A percentile compares a stretch with the other conserved stretches of the same genome.
phyloP scores from a whole-genome alignment of 345 rosid species.

The Acer yangbiense region DNA sequence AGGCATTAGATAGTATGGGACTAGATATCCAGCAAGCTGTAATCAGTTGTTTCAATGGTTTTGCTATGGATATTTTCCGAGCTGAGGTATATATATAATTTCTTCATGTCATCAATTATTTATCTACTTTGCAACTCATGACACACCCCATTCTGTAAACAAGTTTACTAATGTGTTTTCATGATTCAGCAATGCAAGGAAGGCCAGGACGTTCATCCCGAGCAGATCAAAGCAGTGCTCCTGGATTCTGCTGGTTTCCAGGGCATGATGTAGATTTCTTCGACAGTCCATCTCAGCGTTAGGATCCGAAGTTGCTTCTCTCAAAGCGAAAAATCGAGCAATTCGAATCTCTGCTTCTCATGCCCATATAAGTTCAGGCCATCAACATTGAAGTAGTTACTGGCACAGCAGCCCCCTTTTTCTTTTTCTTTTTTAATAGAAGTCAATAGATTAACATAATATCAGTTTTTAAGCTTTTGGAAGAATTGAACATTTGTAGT shows the following conservation, averaged over 20 bases:
- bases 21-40: constrained; percentile 82
- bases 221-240: constrained; percentile 69
- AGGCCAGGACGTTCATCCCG: constrained; percentile 64
- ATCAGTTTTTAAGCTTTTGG: background rate
- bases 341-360: background rate
- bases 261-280: constrained; percentile 30
- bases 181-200: constrained; percentile 67
- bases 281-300: background rate
- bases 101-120: constrained; percentile 5
- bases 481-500: background rate
- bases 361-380: background rate
- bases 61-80: constrained; percentile 74
- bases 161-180: background rate
- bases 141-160: background rate
- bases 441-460: background rate
- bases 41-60: constrained; percentile 79
- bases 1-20: constrained; percentile 72
- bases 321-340: background rate
- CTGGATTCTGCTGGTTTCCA: constrained; percentile 64
- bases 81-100: constrained; percentile 58
- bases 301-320: background rate
- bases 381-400: background rate
- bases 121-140: constrained; percentile 1
- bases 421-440: background rate
- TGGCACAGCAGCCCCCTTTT: background rate